Evolutionary conservation across 192 early-diverging fungal genomes (phyloP).

Genomic region (Linnemannia exigua): DNA sequence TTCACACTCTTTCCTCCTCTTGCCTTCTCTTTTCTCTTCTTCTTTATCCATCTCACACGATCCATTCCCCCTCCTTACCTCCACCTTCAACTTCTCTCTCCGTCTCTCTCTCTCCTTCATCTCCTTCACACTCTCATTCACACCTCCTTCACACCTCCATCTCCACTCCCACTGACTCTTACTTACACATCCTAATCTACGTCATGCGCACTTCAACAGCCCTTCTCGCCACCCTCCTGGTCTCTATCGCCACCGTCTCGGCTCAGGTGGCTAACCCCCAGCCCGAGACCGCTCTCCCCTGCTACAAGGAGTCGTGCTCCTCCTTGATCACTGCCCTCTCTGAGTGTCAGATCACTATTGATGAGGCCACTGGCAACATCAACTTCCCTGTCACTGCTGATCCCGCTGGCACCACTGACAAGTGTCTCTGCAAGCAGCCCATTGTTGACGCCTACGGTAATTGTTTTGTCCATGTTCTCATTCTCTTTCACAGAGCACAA

Average conservation of each 20-base stretch:
- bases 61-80: constrained; percentile 13
- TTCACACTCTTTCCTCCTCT: not conserved
- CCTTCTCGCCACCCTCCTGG: constrained; percentile 19
- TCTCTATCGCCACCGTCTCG: constrained; percentile 34
- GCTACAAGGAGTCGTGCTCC: constrained; percentile 41
- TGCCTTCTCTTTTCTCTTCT: constrained; percentile 3
- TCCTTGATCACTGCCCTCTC: constrained; percentile 33
- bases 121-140: constrained; percentile 4
- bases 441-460: constrained; percentile 50
- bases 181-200: not conserved
- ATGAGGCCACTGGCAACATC: constrained; percentile 42
- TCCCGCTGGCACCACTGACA: constrained; percentile 36
- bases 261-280: constrained; percentile 26
- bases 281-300: constrained; percentile 31
- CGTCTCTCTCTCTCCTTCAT: not conserved
- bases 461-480: not conserved
- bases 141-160: not conserved
- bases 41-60: constrained; percentile 9
- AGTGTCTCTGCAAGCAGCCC: constrained; percentile 54
- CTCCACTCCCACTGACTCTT: not conserved
- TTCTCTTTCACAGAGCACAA: not conserved
- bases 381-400: constrained; percentile 43
- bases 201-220: constrained; percentile 43
- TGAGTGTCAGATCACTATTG: constrained; percentile 40
- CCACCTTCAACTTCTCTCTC: too few species aligned